Base-by-base conservation (phyloP, 495 filamentous ascomycete genomes). In the Lophium mytilinum region DNA sequence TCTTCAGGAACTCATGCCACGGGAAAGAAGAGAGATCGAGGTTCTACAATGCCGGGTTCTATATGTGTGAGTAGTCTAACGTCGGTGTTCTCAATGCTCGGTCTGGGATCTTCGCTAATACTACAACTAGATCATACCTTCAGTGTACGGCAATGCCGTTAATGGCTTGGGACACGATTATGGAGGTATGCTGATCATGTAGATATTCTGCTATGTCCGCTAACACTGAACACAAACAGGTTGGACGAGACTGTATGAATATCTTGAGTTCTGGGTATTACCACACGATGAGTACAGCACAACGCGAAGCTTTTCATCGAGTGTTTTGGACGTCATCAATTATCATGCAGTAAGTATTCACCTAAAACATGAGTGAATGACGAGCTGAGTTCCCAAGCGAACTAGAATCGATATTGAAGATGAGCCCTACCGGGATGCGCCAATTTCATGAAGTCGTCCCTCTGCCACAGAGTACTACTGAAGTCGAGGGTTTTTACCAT, bases 361-460 rank as follows among this genome's bases (percentile, higher is more conserved):
- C 2, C 24, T 6, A 30, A 30, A 30, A 6, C 6, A 2, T 30
- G 6, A 30, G 24, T 2, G 2, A 30, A 30, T 3, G 3, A 30
- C 24, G 2, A 30, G 24, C 24, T 30, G 24, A 30, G 24, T 30
- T 3, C 6, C 24, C 3, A 30, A 30, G 24, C 39, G 60, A 63
- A 37, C 40, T 63, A 17, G 60, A 63, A 37, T 55, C 60, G 7
- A 58, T 55, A 10, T 53, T 63, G 56, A 63, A 63, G 19, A 63
- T 56, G 60, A 55, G 58, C 33, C 55, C 60, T 9, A 63, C 41
- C 12, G 60, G 60, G 1, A 50, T 63, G 11, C 55, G 60, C 12
- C 60, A 63, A 12, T 63, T 63, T 30, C 60, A 63, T 37, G 60
- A 63, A 8, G 11, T 58, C 17, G 60, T 63, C 12, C 60, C 60